Evolutionary conservation across 2,329 filamentous ascomycete species (phyloP), one percentile per base, ranked within the genome.

Genomic region (Cadophora luteo-olivacea): DNA sequence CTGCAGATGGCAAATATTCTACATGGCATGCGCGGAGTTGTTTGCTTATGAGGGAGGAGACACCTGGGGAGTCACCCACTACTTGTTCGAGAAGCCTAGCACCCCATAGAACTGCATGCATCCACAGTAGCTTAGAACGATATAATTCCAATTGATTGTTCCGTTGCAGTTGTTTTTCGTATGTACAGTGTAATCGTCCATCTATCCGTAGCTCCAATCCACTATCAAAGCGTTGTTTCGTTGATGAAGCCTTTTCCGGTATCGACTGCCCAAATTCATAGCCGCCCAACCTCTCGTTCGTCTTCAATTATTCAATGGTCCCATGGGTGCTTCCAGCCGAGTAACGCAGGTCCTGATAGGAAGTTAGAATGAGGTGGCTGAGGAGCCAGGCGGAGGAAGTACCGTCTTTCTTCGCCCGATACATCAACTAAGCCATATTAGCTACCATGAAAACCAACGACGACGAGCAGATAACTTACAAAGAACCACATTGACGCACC

Each of bases 401-500:
- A 89, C 94, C 94, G 78, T 99, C 96, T 84, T 97, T 92, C 89
- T 95, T 97, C 77, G 94, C 93, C 77, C 96, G 89, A 84, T 97
- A 98, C 90, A 97, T 94, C 79, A 97, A 83, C 94, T 97, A 77
- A 48, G 69, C n/a, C 36, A 24, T 3, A 22, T 75, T 52, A 77
- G 70, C 64, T 66, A 60, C 5, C n/a, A 22, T n/a, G 29, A 29
- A n/a, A n/a, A n/a, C n/a, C n/a, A 14, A 32, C 58, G n/a, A 57
- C 2, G 12, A 6, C 19, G 6, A 49, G 22, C n/a, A 49, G 45
- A 32, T 69, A 66, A 84, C 91, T 79, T 88, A 98, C 94, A 81
- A 96, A 99, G 84, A 99, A 98, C 96, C 96, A 99, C 96, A 98
- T 99, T 83, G 92, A 92, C 66, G 96, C 96, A 75, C 94, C 92